A percentile compares a stretch with the other conserved stretches of the same genome.
Conservation (phyloP, 306 rosid genomes). For the Castanospermum australe region DNA sequence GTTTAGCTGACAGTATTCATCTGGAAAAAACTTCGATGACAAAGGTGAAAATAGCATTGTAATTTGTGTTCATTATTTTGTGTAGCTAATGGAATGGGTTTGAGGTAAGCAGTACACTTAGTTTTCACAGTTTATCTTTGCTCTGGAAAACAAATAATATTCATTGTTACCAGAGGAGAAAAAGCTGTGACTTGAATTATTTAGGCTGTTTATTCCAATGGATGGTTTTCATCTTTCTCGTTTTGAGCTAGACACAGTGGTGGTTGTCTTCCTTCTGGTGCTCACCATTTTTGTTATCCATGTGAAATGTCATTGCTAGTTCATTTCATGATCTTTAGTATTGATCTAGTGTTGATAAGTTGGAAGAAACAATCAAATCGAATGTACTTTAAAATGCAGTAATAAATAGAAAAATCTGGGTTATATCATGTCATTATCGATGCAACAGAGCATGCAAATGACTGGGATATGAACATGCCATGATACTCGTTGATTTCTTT, state of each 20-base stretch:
- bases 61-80: neutral
- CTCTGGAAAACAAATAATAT: neutral
- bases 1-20: neutral
- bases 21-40: too few relatives aligned
- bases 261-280: slow-evolving; percentile 49
- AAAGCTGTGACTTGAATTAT: neutral
- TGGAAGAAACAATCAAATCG: slow-evolving; percentile 2
- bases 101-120: neutral
- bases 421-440: slow-evolving; percentile 9
- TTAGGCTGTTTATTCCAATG: slow-evolving; percentile 56
- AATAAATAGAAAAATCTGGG: neutral
- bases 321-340: slow-evolving; percentile 10
- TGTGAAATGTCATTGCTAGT: slow-evolving; percentile 18
- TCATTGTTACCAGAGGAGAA: neutral
- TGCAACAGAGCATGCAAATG: neutral
- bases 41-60: neutral
- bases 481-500: neutral
- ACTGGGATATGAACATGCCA: neutral
- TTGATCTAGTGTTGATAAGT: slow-evolving; percentile 18
- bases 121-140: neutral
- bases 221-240: slow-evolving; percentile 94
- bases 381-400: neutral
- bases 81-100: neutral
- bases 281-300: slow-evolving; percentile 17
- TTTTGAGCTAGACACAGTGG: slow-evolving; percentile 85